These are phyloP conservation scores for Pyronema omphalodes DNA, from an alignment of 495 filamentous ascomycete species.

Conservation along the genomic window DNA sequence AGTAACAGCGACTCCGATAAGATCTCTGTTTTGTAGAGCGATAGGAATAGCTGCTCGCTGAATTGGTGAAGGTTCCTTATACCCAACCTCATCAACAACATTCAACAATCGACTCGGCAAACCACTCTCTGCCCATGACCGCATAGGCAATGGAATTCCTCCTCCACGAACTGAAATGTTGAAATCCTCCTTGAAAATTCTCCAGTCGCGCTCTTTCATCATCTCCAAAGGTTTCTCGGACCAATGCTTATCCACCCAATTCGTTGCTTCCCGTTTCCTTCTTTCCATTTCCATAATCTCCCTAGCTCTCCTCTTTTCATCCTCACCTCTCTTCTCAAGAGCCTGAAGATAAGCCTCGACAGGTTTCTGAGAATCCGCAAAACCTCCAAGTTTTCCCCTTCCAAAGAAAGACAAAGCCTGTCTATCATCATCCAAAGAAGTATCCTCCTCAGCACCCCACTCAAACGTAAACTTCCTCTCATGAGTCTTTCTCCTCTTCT, in stretches of 20 bases:
- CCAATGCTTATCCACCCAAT: conserved; percentile 78
- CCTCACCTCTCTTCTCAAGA: conserved; percentile 64
- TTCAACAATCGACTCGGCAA: conserved; percentile 67
- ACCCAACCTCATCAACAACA: conserved; percentile 70
- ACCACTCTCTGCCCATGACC: conserved; percentile 73
- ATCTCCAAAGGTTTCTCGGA: conserved; percentile 87
- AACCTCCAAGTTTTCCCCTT: conserved; percentile 64
- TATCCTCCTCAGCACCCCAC: conserved; percentile 94
- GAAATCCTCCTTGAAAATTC: conserved; percentile 99
- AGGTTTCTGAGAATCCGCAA: conserved; percentile 54
- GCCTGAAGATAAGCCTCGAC: conserved; percentile 59
- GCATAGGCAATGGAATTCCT: conserved; percentile 87
- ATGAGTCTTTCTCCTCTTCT: conserved; percentile 81
- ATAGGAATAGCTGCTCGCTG: conserved; percentile 93
- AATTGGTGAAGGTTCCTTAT: conserved; percentile 81
- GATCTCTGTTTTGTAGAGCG: conserved; percentile 75
- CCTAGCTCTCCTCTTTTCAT: conserved; percentile 56
- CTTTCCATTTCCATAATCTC: conserved; percentile 82
- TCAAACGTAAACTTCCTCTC: conserved; percentile 99
- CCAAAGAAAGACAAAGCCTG: conserved; percentile 63
- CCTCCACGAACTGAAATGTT: conserved; percentile 87
- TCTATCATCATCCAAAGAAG: conserved; percentile 55
- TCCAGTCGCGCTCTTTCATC: conserved; percentile 97
- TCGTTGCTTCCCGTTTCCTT: conserved; percentile 50
- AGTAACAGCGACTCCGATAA: conserved; percentile 95